Evolutionary conservation across 257 asterid species (phyloP).

Genomic region (Fraxinus anomala): DNA sequence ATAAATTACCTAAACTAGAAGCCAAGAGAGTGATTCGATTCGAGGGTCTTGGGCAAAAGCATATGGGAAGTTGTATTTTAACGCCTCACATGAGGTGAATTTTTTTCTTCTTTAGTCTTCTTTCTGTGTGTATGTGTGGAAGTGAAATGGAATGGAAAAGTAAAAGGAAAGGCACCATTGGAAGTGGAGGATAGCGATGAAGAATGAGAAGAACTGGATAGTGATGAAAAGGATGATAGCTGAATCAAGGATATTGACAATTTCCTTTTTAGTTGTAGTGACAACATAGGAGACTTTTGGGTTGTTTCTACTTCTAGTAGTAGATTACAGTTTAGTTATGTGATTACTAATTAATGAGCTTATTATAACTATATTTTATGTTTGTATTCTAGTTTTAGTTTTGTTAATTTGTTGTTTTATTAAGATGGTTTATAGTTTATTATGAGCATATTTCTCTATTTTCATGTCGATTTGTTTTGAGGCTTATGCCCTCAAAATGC

Average conservation of each 20-base stretch:
- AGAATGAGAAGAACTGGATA: neutral
- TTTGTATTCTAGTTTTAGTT: too few relatives aligned
- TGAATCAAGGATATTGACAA: neutral
- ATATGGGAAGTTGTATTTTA: too few relatives aligned
- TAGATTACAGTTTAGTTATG: neutral
- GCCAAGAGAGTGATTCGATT: neutral
- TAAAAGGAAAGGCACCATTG: too few relatives aligned
- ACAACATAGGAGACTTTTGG: neutral
- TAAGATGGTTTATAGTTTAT: neutral
- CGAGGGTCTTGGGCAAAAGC: neutral
- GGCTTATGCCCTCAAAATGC: neutral
- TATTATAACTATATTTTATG: too few relatives aligned
- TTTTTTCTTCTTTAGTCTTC: neutral
- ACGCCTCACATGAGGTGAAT: neutral
- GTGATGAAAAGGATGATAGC: neutral
- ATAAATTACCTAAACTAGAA: neutral
- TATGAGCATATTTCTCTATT: neutral
- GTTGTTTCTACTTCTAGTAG: neutral
- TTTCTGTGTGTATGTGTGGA: neutral
- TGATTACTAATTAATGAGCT: neutral
- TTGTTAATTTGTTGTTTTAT: too few relatives aligned
- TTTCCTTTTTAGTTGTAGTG: neutral
- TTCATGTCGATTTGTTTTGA: too few relatives aligned
- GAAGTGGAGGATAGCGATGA: neutral
- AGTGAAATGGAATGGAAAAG: neutral